A percentile compares a stretch with the other conserved stretches of the same genome.
Evolutionary conservation across 2,329 filamentous ascomycete genomes (phyloP).

Genomic region (Cladobotryum protrusum): DNA sequence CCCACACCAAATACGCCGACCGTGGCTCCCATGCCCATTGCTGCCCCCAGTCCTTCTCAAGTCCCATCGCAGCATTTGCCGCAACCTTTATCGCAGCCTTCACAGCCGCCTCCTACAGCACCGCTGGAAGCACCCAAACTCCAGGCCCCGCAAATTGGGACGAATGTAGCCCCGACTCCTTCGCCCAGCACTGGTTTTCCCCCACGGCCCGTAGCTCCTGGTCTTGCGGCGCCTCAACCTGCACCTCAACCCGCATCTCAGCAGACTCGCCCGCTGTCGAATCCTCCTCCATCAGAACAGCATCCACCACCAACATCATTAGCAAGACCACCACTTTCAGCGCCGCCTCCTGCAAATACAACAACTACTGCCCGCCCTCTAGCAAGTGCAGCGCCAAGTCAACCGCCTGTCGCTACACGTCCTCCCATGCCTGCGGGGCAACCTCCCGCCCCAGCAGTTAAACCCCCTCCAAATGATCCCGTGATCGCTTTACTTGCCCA

Average conservation of each 20-base stretch:
- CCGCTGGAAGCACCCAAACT: background rate
- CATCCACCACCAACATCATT: conserved; percentile 16
- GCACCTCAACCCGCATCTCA: conserved; percentile 16
- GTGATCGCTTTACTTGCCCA: conserved; percentile 77
- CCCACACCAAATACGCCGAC: conserved; percentile 13
- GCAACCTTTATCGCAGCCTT: conserved; percentile 11
- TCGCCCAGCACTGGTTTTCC: conserved; percentile 1
- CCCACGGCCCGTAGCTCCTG: conserved; percentile 6
- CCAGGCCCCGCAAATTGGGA: conserved; percentile 1
- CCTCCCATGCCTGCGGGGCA: conserved; percentile 10
- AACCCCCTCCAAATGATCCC: conserved; percentile 50
- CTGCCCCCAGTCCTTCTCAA: conserved; percentile 15
- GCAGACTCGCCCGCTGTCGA: conserved; percentile 16
- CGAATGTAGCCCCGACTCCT: conserved; percentile 8
- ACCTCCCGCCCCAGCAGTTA: conserved; percentile 13
- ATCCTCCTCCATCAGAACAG: conserved; percentile 15
- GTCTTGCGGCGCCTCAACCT: conserved; percentile 16
- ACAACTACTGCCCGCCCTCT: conserved; percentile 15
- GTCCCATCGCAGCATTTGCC: conserved; percentile 17
- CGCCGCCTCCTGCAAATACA: conserved; percentile 25
- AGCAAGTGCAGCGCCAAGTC: conserved; percentile 11
- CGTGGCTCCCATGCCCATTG: conserved; percentile 8
- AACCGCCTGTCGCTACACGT: conserved; percentile 18
- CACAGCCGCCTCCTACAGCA: conserved; percentile 2
- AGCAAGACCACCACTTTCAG: conserved; percentile 13